These are phyloP conservation scores for Tympanopsis confertula DNA, from an alignment of 2,329 filamentous ascomycete genomes.

Conservation along the genomic window DNA sequence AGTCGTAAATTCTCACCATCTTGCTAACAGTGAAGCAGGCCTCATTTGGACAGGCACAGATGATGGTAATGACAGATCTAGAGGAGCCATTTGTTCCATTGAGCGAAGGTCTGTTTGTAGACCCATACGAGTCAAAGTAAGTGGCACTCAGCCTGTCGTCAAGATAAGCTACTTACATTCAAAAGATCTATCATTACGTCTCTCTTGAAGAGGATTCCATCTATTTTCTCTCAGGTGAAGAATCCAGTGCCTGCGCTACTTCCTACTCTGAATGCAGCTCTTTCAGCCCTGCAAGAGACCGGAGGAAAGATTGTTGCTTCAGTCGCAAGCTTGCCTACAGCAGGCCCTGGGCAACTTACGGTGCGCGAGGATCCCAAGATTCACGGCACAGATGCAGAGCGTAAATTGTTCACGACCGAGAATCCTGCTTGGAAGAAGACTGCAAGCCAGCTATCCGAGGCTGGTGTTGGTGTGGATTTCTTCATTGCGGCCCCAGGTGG, in stretches of 20 bases:
- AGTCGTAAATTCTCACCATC: too few species aligned
- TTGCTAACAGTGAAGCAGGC: constrained; percentile 33
- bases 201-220: constrained; percentile 73
- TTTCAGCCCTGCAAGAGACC: constrained; percentile 73
- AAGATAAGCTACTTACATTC: constrained; percentile 12
- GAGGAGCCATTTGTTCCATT: constrained; percentile 93
- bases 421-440: constrained; percentile 78
- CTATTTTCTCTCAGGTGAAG: constrained; percentile 77
- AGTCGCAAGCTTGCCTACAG: constrained; percentile 76
- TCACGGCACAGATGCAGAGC: constrained; percentile 76
- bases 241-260: constrained; percentile 83
- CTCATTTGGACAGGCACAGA: constrained; percentile 75
- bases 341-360: constrained; percentile 75
- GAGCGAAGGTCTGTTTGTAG: constrained; percentile 84
- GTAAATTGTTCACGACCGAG: constrained; percentile 83
- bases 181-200: constrained; percentile 64
- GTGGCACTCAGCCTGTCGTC: constrained; percentile 7
- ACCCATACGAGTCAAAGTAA: constrained; percentile 77
- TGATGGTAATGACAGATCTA: constrained; percentile 96
- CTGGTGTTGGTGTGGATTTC: constrained; percentile 82
- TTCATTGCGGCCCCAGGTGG: constrained; percentile 87
- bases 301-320: constrained; percentile 90
- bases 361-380: constrained; percentile 82
- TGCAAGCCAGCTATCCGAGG: constrained; percentile 76
- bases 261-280: constrained; percentile 69